A percentile compares a stretch with the other conserved stretches of the same genome.
Conservation (phyloP, 176 grass and related monocot species). For the Panicum miliaceum region DNA sequence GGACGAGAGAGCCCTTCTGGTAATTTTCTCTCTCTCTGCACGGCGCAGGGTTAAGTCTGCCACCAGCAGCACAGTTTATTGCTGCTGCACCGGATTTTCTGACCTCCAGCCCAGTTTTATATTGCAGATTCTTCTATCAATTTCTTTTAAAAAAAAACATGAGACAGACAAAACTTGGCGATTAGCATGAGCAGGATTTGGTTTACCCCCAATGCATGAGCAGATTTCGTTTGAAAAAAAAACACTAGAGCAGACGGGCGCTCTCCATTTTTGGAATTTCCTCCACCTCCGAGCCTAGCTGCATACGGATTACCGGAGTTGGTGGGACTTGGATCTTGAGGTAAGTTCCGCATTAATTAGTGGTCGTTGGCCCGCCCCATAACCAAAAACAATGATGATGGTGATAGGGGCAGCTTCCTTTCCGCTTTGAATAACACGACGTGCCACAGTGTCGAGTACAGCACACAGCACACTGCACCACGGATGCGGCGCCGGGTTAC, state of each 20-base stretch:
- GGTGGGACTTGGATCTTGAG: constrained; percentile 51
- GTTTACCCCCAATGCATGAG: not conserved
- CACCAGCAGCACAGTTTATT: not conserved
- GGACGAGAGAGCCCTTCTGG: not conserved
- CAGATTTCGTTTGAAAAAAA: too few species aligned
- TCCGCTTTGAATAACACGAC: constrained; percentile 20
- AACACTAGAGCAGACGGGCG: not conserved
- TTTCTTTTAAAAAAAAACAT: not conserved
- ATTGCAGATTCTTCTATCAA: not conserved
- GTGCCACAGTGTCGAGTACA: too few species aligned
- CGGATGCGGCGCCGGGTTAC: too few species aligned
- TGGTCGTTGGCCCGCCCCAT: constrained; percentile 1
- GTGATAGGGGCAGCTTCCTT: constrained; percentile 1
- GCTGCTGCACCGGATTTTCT: not conserved
- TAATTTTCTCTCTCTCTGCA: constrained; percentile 6
- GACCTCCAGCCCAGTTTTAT: constrained; percentile 8
- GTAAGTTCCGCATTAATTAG: constrained; percentile 53
- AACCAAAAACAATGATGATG: not conserved
- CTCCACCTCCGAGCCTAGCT: not conserved
- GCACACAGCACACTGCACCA: too few species aligned
- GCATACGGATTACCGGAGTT: constrained; percentile 1
- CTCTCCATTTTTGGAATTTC: not conserved
- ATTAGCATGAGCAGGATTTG: not conserved
- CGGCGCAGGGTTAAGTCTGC: not conserved
- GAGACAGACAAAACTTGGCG: not conserved